phyloP scores from a whole-genome alignment of 768 basidiomycete species.

The Agaricus subrufescens region DNA sequence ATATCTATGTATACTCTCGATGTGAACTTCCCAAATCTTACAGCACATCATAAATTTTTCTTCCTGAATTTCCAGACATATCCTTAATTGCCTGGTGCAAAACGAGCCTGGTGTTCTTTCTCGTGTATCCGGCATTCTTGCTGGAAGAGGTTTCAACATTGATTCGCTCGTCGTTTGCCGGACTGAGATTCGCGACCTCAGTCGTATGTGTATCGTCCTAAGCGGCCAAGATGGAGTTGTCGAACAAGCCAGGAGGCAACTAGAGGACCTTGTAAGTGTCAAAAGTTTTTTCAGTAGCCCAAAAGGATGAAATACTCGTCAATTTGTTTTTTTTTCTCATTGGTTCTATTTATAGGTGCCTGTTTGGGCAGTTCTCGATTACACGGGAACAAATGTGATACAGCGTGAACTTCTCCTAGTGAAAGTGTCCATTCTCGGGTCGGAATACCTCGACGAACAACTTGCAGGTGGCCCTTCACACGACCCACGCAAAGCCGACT shows the following conservation, averaged over 20 bases:
- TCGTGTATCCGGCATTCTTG: constrained; percentile 94
- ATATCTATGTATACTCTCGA: constrained; percentile 15
- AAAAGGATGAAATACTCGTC: neutral
- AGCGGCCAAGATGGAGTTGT: constrained; percentile 97
- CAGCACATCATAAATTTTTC: constrained; percentile 6
- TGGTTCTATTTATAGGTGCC: constrained; percentile 64
- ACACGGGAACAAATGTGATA: constrained; percentile 89
- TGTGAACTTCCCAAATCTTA: neutral
- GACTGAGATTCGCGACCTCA: constrained; percentile 94
- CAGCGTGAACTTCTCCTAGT: constrained; percentile 91
- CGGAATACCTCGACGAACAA: constrained; percentile 94
- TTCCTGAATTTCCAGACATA: constrained; percentile 54
- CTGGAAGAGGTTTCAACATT: constrained; percentile 97
- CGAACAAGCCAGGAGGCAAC: constrained; percentile 92
- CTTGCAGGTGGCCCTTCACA: constrained; percentile 81
- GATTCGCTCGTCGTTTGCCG: constrained; percentile 98
- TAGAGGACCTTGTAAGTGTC: constrained; percentile 86
- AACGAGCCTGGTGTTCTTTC: constrained; percentile 99
- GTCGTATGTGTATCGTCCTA: constrained; percentile 97
- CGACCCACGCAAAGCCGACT: constrained; percentile 51
- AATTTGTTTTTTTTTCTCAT: neutral
- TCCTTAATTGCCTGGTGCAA: constrained; percentile 96
- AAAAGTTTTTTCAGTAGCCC: neutral
- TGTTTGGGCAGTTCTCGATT: constrained; percentile 99
- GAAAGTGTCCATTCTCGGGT: constrained; percentile 95